Base-by-base conservation (phyloP, 2,329 filamentous ascomycete species). In the Aspergillus pseudoglaucus region DNA sequence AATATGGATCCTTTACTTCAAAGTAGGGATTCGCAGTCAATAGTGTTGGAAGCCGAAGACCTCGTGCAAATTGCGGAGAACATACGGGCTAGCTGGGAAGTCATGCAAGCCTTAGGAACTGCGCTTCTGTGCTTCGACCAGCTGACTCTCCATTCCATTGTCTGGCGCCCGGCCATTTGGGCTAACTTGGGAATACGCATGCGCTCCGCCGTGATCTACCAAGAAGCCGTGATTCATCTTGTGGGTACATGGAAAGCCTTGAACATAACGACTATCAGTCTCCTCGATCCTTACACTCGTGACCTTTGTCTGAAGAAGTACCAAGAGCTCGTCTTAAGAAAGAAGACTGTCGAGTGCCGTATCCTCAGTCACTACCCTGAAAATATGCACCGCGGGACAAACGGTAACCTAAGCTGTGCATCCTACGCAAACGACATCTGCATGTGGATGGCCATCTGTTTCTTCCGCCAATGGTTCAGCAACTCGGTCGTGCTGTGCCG, bases 51-150 rank as follows among this genome's bases (percentile, higher is more conserved):
- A 35, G n/a, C n/a, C 4, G 6, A 15, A 27, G 62, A 64, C 4
- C 60, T 78, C 7, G 61, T 74, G 41, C 60, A 70, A 12, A 68
- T 75, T 10, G 73, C 73, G 1, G 73, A 77, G 48, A 71, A 72
- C 41, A 67, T 79, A 3, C 63, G 68, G 14, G 71, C 73, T 35
- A 64, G 69, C 14, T 56, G 61, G 12, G 54, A 70, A 42, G 63
- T 80, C 50, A 65, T 67, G 42, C 69, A 71, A 22, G 60, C 68
- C 3, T 68, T 80, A 49, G 74, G 77, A 48, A 67, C 72, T 32
- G 69, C 72, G 1, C 68, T 80, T 2, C 59, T 77, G 46, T 68
- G 8, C n/a, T 1, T 70, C 44, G 73, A 72, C 17, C 73, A 76
- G 50, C 55, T 61, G 5, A 64, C 80, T 6, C 76, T 70, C 59